Base-by-base conservation (phyloP, 1,139 yeast genomes). In the Protomyces macrosporus region DNA sequence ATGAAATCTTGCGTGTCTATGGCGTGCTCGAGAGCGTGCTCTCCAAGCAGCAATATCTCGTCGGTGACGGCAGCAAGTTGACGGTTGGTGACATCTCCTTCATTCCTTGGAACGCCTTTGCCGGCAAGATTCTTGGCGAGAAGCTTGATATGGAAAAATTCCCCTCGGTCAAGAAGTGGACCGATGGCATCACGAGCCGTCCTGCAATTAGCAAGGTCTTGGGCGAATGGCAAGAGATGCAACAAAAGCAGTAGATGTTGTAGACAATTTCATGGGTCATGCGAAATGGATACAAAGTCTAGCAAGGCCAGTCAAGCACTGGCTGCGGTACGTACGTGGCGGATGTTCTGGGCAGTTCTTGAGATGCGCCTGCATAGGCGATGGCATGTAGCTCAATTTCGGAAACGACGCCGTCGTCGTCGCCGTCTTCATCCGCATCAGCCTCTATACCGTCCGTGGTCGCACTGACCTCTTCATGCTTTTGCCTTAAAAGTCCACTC, bases 11-110 rank as follows among this genome's bases (percentile, higher is more conserved):
- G 71, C 80, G 98, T 68, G 97, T 91, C 37, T 90, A 90, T 72
- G 96, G 96, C 2, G 98, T 91, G 36, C 84, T 91, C 53, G 98
- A 91, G 75, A 90, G 90, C 95, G 93, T 96, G 1, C 79, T 91
- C 64, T 96, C 97, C 7, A 97, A 91, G 75, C 83, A 91, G 73
- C 82, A 97, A 73, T 97, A 91, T 75, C 89, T 65, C 34, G 65
- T 65, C 34, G 66, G 64, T 7, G 39, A 65, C 45, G 61, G 61
- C 33, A 32, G 50, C 23, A 65, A 65, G 35, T 53, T 45, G 37
- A 60, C 66, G 23, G 55, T 55, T 40, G 66, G 48, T 6, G 66
- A 65, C 30, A 39, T 65, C 45, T 55, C 66, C 36, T 65, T 65
- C 50, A 53, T 65, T 39, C 53, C 65, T 23, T 65, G 65, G 65